Percentiles rank a stretch among this genome's conserved stretches.
These are phyloP conservation scores for Allium fistulosum DNA, from an alignment of 106 monocot genomes.

Conservation along the genomic window DNA sequence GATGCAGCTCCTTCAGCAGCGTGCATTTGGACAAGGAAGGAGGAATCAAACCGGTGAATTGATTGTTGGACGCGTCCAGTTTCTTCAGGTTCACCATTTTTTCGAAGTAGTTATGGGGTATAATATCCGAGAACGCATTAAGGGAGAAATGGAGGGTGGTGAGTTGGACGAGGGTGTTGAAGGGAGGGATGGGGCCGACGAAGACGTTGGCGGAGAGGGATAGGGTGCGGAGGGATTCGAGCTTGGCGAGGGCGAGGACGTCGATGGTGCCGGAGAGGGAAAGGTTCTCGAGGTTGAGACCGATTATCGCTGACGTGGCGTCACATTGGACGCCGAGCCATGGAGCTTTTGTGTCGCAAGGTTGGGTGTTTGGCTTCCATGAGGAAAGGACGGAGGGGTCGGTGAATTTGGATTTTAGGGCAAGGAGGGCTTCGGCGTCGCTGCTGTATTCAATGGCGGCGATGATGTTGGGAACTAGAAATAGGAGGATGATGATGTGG, in stretches of 20 bases:
- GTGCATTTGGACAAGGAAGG: slow-evolving; percentile 29
- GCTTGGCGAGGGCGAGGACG: slow-evolving; percentile 31
- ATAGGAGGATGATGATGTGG: neutral
- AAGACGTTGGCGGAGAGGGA: slow-evolving; percentile 41
- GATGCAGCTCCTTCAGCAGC: slow-evolving; percentile 44
- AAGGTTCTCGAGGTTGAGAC: slow-evolving; percentile 38
- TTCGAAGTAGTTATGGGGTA: slow-evolving; percentile 41
- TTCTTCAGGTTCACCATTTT: slow-evolving; percentile 44
- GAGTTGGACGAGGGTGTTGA: slow-evolving; percentile 37
- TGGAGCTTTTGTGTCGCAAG: slow-evolving; percentile 17
- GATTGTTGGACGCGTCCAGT: slow-evolving; percentile 51
- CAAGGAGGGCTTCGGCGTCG: slow-evolving; percentile 28
- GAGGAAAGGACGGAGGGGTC: slow-evolving; percentile 33
- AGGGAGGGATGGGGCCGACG: slow-evolving; percentile 56
- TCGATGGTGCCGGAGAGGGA: slow-evolving; percentile 46
- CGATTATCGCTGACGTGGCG: slow-evolving; percentile 21
- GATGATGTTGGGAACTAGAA: slow-evolving; percentile 14
- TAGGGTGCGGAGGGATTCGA: slow-evolving; percentile 43
- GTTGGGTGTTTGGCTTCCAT: slow-evolving; percentile 1
- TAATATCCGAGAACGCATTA: slow-evolving; percentile 49
- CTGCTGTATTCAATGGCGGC: slow-evolving; percentile 1
- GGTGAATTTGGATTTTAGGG: slow-evolving; percentile 30
- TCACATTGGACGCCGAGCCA: slow-evolving; percentile 66
- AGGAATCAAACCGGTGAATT: slow-evolving; percentile 49
- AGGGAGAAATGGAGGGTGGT: slow-evolving; percentile 46